Evolutionary conservation across 2,329 filamentous ascomycete genomes (phyloP), one percentile per base, ranked within the genome.

Genomic region (Aureobasidium lini): DNA sequence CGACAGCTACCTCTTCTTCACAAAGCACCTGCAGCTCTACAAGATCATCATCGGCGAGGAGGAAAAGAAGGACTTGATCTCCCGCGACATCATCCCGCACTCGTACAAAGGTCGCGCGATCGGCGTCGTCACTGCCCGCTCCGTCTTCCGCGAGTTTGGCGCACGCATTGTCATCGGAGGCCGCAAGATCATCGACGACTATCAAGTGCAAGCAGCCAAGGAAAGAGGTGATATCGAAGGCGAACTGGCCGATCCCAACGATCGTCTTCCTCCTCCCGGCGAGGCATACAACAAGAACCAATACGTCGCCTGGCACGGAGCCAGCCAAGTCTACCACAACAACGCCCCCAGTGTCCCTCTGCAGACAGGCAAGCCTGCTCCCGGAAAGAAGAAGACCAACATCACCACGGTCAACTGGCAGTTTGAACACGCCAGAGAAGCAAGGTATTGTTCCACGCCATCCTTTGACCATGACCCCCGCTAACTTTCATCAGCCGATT

Each of bases 251-350:
- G 94, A 97, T 69, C 93, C 93, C 0, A 87, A 91, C 62, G 94
- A 99, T 73, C 81, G 81, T 62, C 81, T 92, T 43, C 83, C 91
- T 29, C 81, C 82, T 8, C 78, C 81, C n/a, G 89, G 87, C 40
- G 88, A 95, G 70, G 81, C 86, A n/a, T 99, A 99, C 80, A 96
- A 99, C 79, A 91, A 93, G 76, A 99, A 99, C 70, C 92, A 96
- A 72, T 99, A 96, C 70, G 94, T 99, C 31, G 94, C 94, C 31
- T 99, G 94, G 94, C 92, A 96, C 71, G 94, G 94, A 52, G 94
- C 94, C 49, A 97, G 93, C 72, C 87, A 89, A 40, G 94, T 99
- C 28, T 99, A 99, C 71, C 91, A 97, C 71, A 90, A 89, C 11
- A 66, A 66, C 34, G 83, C 81, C 1, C 89, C 90, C 1, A 85